Percentiles rank a stretch among this genome's conserved stretches.
phyloP scores from a whole-genome alignment of 2,329 filamentous ascomycete species.

The Trichoderma sp. region DNA sequence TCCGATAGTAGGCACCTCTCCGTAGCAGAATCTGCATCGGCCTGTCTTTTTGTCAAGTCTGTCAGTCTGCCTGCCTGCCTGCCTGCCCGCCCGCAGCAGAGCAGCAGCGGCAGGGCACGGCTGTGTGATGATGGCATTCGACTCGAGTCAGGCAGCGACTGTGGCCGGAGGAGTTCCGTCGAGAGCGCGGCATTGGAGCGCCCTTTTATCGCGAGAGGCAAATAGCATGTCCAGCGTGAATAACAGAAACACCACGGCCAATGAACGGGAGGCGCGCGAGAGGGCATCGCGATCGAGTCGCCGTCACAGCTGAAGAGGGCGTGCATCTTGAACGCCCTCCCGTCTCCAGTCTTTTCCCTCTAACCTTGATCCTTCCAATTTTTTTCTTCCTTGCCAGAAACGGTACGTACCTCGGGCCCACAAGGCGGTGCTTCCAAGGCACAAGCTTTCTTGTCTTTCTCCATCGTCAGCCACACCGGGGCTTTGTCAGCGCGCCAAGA shows the following conservation, averaged over 20 bases:
- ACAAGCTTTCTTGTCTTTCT: not conserved
- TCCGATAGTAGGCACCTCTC: conserved; percentile 11
- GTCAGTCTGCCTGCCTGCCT: no score
- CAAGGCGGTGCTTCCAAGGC: conserved; percentile 23
- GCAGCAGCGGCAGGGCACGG: not conserved
- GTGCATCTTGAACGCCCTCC: conserved; percentile 4
- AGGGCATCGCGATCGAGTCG: not conserved
- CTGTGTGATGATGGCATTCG: conserved; percentile 1
- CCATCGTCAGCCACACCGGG: conserved; percentile 24
- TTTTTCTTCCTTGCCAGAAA: no score
- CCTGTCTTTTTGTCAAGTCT: no score
- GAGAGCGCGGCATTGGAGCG: conserved; percentile 1
- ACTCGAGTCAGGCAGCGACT: conserved; percentile 22
- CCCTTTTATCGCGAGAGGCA: not conserved
- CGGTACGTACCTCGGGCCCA: not conserved
- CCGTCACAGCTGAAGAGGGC: not conserved
- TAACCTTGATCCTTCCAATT: no score
- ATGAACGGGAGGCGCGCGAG: not conserved
- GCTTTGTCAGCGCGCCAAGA: conserved; percentile 28
- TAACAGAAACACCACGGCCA: not conserved
- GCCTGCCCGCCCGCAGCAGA: no score
- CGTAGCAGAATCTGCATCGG: not conserved
- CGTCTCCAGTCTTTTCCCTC: not conserved
- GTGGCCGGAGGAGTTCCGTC: conserved; percentile 5
- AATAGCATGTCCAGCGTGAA: not conserved